Evolutionary conservation across 768 basidiomycete genomes (phyloP).

Genomic region (Collybia nuda): DNA sequence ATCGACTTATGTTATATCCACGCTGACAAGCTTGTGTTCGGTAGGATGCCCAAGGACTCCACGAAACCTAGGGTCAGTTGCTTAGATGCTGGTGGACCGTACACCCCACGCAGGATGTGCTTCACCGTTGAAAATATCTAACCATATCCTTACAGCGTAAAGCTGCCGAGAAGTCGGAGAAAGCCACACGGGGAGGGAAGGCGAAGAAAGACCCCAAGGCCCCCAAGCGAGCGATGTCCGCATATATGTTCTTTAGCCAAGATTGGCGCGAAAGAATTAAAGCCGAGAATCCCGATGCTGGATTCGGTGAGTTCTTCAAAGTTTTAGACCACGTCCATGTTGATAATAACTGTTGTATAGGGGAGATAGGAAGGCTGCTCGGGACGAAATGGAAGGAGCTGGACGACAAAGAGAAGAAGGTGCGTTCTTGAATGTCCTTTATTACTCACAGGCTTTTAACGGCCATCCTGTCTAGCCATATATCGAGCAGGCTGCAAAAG

Average conservation of each 20-base stretch:
- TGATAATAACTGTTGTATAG: slow-evolving; percentile 33
- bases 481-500: slow-evolving; percentile 78
- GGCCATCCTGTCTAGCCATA: slow-evolving; percentile 63
- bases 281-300: slow-evolving; percentile 91
- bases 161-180: slow-evolving; percentile 73
- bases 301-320: slow-evolving; percentile 64
- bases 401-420: slow-evolving; percentile 89
- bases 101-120: no score
- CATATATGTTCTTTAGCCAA: slow-evolving; percentile 99
- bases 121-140: neutral
- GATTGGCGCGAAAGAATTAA: slow-evolving; percentile 96
- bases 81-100: no score
- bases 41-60: no score
- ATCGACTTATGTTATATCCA: no score
- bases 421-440: slow-evolving; percentile 24
- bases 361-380: slow-evolving; percentile 92
- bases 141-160: slow-evolving; percentile 51
- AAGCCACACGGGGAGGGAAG: slow-evolving; percentile 43
- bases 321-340: slow-evolving; percentile 3
- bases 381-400: slow-evolving; percentile 98
- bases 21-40: no score
- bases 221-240: slow-evolving; percentile 91
- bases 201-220: slow-evolving; percentile 79
- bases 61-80: no score
- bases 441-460: neutral